phyloP scores from a whole-genome alignment of 345 rosid genomes.

The Geranium rotundifolium region DNA sequence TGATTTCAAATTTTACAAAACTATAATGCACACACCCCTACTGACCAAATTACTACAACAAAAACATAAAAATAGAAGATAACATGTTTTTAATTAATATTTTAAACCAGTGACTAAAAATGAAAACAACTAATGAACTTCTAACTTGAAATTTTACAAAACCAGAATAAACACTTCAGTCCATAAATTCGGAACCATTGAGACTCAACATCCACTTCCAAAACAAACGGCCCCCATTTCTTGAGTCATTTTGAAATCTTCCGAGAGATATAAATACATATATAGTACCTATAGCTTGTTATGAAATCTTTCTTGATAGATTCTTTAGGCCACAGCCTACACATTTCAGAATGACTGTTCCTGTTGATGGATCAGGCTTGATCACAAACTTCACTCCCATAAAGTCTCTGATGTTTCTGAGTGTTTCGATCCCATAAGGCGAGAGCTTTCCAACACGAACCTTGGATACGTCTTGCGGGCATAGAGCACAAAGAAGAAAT shows the following conservation, averaged over 20 bases:
- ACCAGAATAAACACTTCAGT: too few species aligned
- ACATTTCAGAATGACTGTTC: constrained; percentile 65
- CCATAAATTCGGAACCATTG: too few species aligned
- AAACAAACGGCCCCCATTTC: too few species aligned
- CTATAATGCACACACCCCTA: too few species aligned
- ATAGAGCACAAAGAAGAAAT: constrained; percentile 66
- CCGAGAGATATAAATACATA: neutral
- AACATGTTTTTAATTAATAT: too few species aligned
- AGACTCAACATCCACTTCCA: too few species aligned
- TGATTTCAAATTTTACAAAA: too few species aligned
- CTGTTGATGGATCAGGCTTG: constrained; percentile 57
- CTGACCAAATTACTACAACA: too few species aligned
- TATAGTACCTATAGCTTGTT: constrained; percentile 2
- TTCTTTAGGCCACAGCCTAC: constrained; percentile 70
- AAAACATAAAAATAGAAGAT: too few species aligned
- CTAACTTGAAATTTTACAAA: too few species aligned
- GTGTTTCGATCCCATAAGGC: constrained; percentile 66
- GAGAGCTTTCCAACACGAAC: constrained; percentile 78
- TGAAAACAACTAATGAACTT: too few species aligned
- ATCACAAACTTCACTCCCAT: constrained; percentile 55
- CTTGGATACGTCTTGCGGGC: constrained; percentile 71
- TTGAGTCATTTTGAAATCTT: neutral
- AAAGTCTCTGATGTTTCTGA: constrained; percentile 60
- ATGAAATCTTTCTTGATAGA: constrained; percentile 64
- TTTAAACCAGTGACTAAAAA: too few species aligned